Base-by-base conservation (phyloP, 1,284 basidiomycete genomes). In the Cryptococcus amylolentus region DNA sequence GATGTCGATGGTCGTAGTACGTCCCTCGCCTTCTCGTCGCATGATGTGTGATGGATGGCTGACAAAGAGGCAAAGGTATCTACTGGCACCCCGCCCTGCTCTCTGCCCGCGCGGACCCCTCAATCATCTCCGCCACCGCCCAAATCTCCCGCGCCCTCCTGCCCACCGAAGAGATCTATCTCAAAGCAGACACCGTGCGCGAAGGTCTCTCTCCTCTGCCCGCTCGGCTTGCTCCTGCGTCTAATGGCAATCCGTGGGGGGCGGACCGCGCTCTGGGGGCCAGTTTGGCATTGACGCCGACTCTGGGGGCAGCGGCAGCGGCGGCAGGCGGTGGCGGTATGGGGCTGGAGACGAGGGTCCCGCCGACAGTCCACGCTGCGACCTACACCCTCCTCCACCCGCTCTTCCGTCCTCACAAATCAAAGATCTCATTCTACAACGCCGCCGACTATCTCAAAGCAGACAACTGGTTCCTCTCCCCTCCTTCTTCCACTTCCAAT, bases 301-400 rank as follows among this genome's bases (percentile, higher is more conserved):
- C 67, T 35, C 55, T 64, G 35, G 27, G 38, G 5, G 14, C 63
- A 3, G 49, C 53, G 3, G 49, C 39, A 2, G 51, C 52, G 6
- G 51, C 10, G 7, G 20, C 20, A 20, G 20, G 20, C 20, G 20
- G 20, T 3, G 23, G 23, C 23, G 23, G 23, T 2, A 23, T 23
- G 23, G 23, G 23, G 23, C 23, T 23, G 23, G 23, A 44, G 18
- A 50, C 38, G 18, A 8, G 31, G 18, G 45, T 68, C 18, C 58
- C 63, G 9, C 61, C 67, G 28, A 61, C 68, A 13, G 55, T 65
- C 45, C 65, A 67, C 39, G 61, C 70, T 0, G 67, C 69, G 3
- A 69, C 62, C n/a, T 76, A 76, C 64, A 52, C 67, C 18, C 54
- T 68, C 31, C 67, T 76, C 38, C 65, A 71, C 54, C 72, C 73